A percentile compares a stretch with the other conserved stretches of the same genome.
These are phyloP conservation scores for Elaphomyces granulatus DNA, from an alignment of 495 filamentous ascomycete species.

Conservation along the genomic window DNA sequence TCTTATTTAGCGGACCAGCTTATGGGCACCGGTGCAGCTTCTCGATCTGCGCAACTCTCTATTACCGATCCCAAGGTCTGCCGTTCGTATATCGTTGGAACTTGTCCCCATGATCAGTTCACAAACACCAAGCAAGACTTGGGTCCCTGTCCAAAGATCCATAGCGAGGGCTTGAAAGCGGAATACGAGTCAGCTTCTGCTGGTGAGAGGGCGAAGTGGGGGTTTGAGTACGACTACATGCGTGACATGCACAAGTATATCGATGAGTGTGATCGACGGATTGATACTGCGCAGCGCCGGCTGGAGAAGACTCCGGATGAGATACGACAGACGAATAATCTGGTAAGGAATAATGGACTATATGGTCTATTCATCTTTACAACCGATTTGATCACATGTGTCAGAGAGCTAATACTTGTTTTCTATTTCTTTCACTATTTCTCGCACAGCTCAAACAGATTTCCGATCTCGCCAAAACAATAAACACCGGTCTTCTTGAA, in stretches of 20 bases:
- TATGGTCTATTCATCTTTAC: neutral
- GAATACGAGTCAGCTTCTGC: slow-evolving; percentile 64
- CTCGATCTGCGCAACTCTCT: slow-evolving; percentile 61
- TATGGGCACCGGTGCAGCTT: slow-evolving; percentile 56
- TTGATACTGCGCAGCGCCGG: slow-evolving; percentile 75
- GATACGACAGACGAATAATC: slow-evolving; percentile 85
- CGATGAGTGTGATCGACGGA: slow-evolving; percentile 89
- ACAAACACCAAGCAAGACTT: slow-evolving; percentile 99
- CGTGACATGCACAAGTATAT: slow-evolving; percentile 91
- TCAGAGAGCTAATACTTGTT: too few relatives aligned
- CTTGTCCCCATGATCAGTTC: slow-evolving; percentile 97
- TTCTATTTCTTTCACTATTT: too few relatives aligned
- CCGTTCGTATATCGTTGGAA: slow-evolving; percentile 85
- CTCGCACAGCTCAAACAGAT: slow-evolving; percentile 73
- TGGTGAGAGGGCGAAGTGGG: slow-evolving; percentile 58
- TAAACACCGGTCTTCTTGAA: slow-evolving; percentile 73
- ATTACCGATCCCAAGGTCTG: slow-evolving; percentile 92
- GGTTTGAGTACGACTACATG: slow-evolving; percentile 93
- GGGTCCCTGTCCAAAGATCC: slow-evolving; percentile 78
- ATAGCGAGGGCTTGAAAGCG: slow-evolving; percentile 72
- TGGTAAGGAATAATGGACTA: slow-evolving; percentile 29
- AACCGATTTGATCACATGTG: too few relatives aligned
- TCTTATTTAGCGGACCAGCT: slow-evolving; percentile 51
- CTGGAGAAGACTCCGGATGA: slow-evolving; percentile 98
- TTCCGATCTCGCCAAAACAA: slow-evolving; percentile 59